Evolutionary conservation across 2,329 filamentous ascomycete species (phyloP).

Genomic region (Xylogone sp.): DNA sequence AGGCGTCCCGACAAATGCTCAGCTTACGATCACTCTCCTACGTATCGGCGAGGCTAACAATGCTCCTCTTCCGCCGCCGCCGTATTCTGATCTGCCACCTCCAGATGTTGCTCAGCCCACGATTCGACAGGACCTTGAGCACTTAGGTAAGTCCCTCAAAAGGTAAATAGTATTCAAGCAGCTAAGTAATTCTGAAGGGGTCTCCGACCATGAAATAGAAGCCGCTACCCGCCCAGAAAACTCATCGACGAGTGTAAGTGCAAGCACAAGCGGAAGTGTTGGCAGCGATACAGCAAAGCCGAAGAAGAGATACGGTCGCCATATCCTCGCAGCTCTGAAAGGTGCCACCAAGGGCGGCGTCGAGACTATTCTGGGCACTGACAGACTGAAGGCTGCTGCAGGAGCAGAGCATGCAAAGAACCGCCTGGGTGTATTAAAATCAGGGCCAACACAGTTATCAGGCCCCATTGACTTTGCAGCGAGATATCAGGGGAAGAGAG

Average conservation of each 20-base stretch:
- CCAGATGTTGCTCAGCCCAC: slow-evolving; percentile 41
- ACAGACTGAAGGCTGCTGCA: slow-evolving; percentile 60
- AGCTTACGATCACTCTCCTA: slow-evolving; percentile 75
- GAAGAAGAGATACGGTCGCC: slow-evolving; percentile 20
- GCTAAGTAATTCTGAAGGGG: slow-evolving; percentile 19
- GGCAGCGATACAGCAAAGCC: slow-evolving; percentile 9
- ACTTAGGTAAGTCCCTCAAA: slow-evolving; percentile 44
- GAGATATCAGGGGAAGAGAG: slow-evolving; percentile 66
- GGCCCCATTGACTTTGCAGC: slow-evolving; percentile 77
- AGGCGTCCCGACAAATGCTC: slow-evolving; percentile 81
- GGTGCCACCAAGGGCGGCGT: slow-evolving; percentile 67
- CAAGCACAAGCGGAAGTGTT: too few relatives aligned
- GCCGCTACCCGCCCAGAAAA: slow-evolving; percentile 37
- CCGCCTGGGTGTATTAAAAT: slow-evolving; percentile 63
- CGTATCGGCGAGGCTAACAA: slow-evolving; percentile 80
- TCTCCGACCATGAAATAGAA: slow-evolving; percentile 23
- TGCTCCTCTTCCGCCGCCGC: slow-evolving; percentile 68
- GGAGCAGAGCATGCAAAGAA: slow-evolving; percentile 61
- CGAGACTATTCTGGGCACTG: slow-evolving; percentile 67
- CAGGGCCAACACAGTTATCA: slow-evolving; percentile 39
- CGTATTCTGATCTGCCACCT: slow-evolving; percentile 30
- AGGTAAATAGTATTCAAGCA: not conserved
- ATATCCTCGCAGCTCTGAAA: slow-evolving; percentile 59
- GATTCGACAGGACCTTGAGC: slow-evolving; percentile 47
- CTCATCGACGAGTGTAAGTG: slow-evolving; percentile 11